Percentiles rank a stretch among this genome's conserved stretches.
Evolutionary conservation across 345 rosid species (phyloP).

Genomic region (Citropsis articulata): DNA sequence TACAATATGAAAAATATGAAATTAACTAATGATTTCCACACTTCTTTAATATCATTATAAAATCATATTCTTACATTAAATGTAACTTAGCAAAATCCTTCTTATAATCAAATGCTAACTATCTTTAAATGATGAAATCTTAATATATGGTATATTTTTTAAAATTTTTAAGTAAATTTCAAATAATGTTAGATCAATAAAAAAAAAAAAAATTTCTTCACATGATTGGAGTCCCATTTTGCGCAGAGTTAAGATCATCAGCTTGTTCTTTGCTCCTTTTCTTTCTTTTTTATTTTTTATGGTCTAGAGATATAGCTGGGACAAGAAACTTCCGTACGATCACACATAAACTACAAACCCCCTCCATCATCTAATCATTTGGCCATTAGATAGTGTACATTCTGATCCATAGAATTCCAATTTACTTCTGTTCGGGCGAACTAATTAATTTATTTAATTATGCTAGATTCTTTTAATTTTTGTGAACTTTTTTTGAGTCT

Average conservation of each 20-base stretch:
- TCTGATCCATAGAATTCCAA: neutral
- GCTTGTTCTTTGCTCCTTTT: no score
- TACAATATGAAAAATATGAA: no score
- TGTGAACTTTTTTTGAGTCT: neutral
- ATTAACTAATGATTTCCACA: no score
- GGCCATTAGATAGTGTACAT: neutral
- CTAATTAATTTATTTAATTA: neutral
- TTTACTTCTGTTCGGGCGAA: neutral
- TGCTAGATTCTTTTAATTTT: neutral
- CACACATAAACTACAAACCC: neutral
- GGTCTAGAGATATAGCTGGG: neutral
- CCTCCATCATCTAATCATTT: neutral
- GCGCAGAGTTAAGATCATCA: neutral
- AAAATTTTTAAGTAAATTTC: no score
- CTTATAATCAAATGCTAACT: no score
- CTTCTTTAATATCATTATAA: no score
- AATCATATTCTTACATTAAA: no score
- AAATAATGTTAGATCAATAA: no score
- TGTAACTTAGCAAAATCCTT: no score
- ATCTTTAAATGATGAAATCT: no score
- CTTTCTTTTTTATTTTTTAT: fast-evolving
- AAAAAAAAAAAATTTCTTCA: neutral
- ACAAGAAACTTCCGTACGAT: constrained; percentile 6
- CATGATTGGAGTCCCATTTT: constrained; percentile 6
- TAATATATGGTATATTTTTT: no score